Evolutionary conservation across 306 rosid genomes (phyloP).

Genomic region (Malus fusca): DNA sequence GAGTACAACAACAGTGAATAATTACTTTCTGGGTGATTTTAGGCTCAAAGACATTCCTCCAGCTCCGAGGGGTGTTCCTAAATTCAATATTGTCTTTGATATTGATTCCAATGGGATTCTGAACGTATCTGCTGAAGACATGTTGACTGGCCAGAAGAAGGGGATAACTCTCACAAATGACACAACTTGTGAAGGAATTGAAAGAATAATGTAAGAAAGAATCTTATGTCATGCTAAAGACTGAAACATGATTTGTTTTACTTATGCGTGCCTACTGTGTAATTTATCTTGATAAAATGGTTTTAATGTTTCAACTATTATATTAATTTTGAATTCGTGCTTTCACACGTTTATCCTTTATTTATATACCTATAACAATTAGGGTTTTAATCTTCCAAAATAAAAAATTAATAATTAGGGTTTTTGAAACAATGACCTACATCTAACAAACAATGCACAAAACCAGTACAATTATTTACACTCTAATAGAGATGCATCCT

Average conservation of each 20-base stretch:
- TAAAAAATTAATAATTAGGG: too few relatives aligned
- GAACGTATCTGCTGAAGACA: slow-evolving; percentile 2
- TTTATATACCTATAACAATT: too few relatives aligned
- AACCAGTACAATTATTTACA: too few relatives aligned
- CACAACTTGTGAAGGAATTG: background rate
- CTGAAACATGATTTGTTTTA: too few relatives aligned
- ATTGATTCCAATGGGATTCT: background rate
- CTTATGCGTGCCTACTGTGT: too few relatives aligned
- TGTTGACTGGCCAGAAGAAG: background rate
- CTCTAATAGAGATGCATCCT: too few relatives aligned
- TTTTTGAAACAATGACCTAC: too few relatives aligned
- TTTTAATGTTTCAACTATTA: too few relatives aligned
- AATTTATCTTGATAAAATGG: background rate
- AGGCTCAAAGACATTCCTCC: background rate
- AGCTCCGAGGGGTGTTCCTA: background rate
- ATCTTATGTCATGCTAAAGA: background rate
- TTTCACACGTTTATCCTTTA: too few relatives aligned
- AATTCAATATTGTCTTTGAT: background rate
- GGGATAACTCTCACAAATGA: background rate
- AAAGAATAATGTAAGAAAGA: background rate
- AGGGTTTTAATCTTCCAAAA: too few relatives aligned
- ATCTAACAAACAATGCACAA: too few relatives aligned
- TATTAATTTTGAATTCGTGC: too few relatives aligned
- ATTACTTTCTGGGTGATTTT: background rate
- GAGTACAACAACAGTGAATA: background rate